phyloP scores from a whole-genome alignment of 345 rosid genomes.

The Xanthoceras sorbifolium region DNA sequence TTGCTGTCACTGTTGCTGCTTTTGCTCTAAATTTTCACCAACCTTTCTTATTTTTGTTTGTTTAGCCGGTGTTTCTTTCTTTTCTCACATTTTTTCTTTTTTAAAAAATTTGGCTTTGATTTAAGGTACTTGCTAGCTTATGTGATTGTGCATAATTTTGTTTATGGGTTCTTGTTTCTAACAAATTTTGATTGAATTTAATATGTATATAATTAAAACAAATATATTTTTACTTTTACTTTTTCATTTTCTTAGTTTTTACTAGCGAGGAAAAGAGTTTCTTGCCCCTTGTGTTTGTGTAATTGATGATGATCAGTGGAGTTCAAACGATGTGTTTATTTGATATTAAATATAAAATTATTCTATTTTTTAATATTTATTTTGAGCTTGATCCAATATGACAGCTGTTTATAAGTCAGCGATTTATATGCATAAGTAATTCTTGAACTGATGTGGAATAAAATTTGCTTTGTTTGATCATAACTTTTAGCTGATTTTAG shows the following conservation, averaged over 20 bases:
- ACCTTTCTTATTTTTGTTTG: neutral
- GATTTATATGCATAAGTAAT: neutral
- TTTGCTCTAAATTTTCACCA: neutral
- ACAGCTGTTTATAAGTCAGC: neutral
- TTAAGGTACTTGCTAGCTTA: neutral
- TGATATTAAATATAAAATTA: neutral
- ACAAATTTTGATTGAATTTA: neutral
- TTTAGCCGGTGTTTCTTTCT: neutral
- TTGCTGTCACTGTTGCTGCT: neutral
- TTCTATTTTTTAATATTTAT: neutral
- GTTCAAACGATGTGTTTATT: neutral
- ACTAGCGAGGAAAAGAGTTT: neutral
- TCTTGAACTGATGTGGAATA: neutral
- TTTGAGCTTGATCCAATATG: neutral
- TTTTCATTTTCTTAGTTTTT: neutral
- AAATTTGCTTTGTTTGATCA: neutral
- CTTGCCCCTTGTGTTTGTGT: neutral
- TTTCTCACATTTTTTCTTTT: neutral
- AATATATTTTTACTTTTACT: neutral
- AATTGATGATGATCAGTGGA: slow-evolving; percentile 8
- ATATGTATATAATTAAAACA: neutral
- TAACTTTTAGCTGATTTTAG: slow-evolving; percentile 2
- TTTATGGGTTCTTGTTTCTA: neutral
- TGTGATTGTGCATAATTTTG: slow-evolving; percentile 7
- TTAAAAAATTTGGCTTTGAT: neutral